Evolutionary conservation across 202 grass and related monocot species (phyloP), one percentile per base, ranked within the genome.

Genomic region (Schoenoplectus tabernaemontani): DNA sequence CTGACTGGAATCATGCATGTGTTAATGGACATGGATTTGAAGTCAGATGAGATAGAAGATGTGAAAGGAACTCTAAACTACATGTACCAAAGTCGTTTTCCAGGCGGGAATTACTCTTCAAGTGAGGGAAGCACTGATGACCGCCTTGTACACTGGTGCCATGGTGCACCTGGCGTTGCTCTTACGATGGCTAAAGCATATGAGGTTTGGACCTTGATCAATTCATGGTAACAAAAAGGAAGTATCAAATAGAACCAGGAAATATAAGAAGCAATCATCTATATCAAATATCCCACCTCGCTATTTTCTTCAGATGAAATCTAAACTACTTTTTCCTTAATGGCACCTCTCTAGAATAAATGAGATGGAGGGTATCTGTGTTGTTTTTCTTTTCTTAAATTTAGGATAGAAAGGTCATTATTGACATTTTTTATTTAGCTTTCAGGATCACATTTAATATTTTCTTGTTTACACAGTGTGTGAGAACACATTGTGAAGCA

Each of bases 1-100:
- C 91, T 97, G 59, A 89, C 89, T 7, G 94, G 94, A 59, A 94
- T 94, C 65, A 97, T 90, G 87, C 89, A 94, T 53, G 89, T 90
- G 15, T 85, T 97, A 64, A 89, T 92, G 91, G 86, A 97, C 80
- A 87, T 84, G 50, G 82, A 89, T 16, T 57, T 94, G 76, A 81
- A 82, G 69, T 43, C 15, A 24, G 91, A 92, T 58, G 91, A 90
- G 33, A 57, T 82, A 23, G 86, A 90, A 63, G 76, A 92, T 36
- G 86, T 97, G 23, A 97, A 94, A 83, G 86, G 85, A 56, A 94
- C 89, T 42, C 86, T 97, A 56, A 59, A 10, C 16, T 93, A 94
- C 75, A 93, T 97, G 89, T 92, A 94, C 82, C 71, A 84, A 59
- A 94, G 90, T 76, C 78, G 74, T 20, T 97, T 90, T 80, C 86